Conservation (phyloP, 2,329 filamentous ascomycete species). For the Aspergillus ruber region DNA sequence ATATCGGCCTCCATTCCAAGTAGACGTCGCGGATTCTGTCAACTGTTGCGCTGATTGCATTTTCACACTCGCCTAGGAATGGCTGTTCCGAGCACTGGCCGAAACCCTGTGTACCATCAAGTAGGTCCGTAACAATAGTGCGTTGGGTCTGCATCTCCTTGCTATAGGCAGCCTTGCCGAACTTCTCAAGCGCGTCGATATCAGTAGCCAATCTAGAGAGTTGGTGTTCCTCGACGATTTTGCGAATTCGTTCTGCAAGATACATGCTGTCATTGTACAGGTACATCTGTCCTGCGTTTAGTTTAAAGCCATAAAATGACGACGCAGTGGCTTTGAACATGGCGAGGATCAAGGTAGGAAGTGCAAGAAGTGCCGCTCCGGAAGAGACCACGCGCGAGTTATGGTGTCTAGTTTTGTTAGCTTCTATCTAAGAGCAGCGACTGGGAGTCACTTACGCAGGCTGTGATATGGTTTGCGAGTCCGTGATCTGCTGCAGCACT, state of each 20-base stretch:
- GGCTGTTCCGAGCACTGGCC: conserved; percentile 53
- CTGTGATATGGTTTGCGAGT: conserved; percentile 33
- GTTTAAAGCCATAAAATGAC: conserved; percentile 39
- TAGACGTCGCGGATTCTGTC: conserved; percentile 54
- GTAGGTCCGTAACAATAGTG: conserved; percentile 55
- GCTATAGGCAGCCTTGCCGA: conserved; percentile 56
- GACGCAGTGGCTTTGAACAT: conserved; percentile 47
- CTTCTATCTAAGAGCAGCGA: neutral
- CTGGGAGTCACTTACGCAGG: conserved; percentile 25
- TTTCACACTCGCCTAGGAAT: conserved; percentile 55
- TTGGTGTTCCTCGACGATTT: conserved; percentile 42
- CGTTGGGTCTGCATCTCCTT: conserved; percentile 60
- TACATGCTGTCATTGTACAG: conserved; percentile 60
- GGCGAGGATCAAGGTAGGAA: conserved; percentile 43
- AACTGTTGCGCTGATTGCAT: conserved; percentile 52
- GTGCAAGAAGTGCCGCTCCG: conserved; percentile 36
- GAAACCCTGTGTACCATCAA: conserved; percentile 59
- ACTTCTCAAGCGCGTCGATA: conserved; percentile 50
- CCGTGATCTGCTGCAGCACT: conserved; percentile 35
- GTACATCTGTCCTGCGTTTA: conserved; percentile 53
- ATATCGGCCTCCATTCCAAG: conserved; percentile 50
- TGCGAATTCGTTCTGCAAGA: conserved; percentile 49
- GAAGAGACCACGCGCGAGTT: conserved; percentile 35
- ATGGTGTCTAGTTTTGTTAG: conserved; percentile 25
- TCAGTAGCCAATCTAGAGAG: conserved; percentile 49